A percentile compares a stretch with the other conserved stretches of the same genome.
Conservation (phyloP, 2,329 filamentous ascomycete species). For the Aspergillus intermedius region DNA sequence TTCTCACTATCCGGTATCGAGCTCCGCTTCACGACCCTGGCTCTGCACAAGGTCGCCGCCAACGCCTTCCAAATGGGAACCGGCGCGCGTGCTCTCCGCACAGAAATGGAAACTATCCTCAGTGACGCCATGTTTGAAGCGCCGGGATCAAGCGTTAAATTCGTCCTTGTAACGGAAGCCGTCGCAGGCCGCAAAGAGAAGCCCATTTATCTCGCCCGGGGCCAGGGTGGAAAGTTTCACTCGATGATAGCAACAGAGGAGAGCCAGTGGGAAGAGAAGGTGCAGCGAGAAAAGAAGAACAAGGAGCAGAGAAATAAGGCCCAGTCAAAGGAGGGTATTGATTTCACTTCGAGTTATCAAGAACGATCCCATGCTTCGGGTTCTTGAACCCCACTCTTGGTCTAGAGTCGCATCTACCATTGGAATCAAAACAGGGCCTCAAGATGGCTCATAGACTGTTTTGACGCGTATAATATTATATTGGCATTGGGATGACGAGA, state of each 20-base stretch:
- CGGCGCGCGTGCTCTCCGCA: slow-evolving; percentile 71
- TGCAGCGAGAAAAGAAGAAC: slow-evolving; percentile 26
- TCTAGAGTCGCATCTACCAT: too few species aligned
- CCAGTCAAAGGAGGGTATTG: slow-evolving; percentile 5
- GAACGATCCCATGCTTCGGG: slow-evolving; percentile 36
- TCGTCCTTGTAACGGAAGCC: slow-evolving; percentile 65
- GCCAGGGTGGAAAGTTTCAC: slow-evolving; percentile 47
- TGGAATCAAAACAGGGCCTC: too few species aligned
- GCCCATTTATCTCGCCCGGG: slow-evolving; percentile 46
- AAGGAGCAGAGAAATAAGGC: slow-evolving; percentile 17
- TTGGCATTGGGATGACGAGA: not conserved
- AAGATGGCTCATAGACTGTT: too few species aligned
- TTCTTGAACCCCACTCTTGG: slow-evolving; percentile 6
- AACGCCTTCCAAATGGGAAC: slow-evolving; percentile 64
- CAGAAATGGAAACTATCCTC: slow-evolving; percentile 72
- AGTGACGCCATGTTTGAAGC: slow-evolving; percentile 77
- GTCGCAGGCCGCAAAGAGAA: slow-evolving; percentile 58
- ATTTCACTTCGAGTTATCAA: slow-evolving; percentile 33
- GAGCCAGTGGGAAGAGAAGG: slow-evolving; percentile 43
- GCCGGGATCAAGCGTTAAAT: slow-evolving; percentile 59
- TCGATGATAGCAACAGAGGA: slow-evolving; percentile 47
- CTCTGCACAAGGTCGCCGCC: slow-evolving; percentile 73
- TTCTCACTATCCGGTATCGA: slow-evolving; percentile 74
- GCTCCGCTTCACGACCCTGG: slow-evolving; percentile 73
- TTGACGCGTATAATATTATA: not conserved